phyloP scores from a whole-genome alignment of 441 rosid genomes.

The Brassica balearica region DNA sequence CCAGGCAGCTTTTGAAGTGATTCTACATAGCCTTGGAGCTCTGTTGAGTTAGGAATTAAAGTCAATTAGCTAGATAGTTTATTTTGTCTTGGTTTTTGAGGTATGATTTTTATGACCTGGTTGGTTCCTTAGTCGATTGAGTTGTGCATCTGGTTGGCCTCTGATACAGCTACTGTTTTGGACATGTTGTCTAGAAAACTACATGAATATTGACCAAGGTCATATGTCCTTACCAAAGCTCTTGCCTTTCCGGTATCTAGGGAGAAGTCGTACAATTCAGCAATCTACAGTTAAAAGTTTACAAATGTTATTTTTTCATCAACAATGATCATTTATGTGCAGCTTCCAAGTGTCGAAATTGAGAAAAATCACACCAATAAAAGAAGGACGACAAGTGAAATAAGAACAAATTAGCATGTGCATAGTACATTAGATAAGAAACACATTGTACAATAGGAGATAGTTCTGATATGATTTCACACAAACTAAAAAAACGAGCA shows the following conservation, averaged over 20 bases:
- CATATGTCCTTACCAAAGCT: neutral
- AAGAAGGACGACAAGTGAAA: conserved; percentile 2
- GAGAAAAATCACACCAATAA: neutral
- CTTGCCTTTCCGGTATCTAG: neutral
- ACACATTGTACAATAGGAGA: neutral
- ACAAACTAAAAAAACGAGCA: conserved; percentile 9
- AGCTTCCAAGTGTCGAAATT: neutral
- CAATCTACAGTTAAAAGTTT: neutral
- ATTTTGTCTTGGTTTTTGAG: too few relatives aligned
- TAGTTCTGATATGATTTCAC: conserved; percentile 8
- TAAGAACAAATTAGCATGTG: neutral
- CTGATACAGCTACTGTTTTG: too few relatives aligned
- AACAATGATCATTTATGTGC: neutral
- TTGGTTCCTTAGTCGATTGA: too few relatives aligned
- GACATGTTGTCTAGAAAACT: neutral
- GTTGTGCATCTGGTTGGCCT: too few relatives aligned
- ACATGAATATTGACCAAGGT: neutral
- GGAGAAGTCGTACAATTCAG: neutral
- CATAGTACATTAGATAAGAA: neutral
- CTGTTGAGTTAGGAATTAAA: too few relatives aligned
- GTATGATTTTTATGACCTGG: too few relatives aligned
- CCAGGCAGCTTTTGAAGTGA: too few relatives aligned
- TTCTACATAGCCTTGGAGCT: too few relatives aligned
- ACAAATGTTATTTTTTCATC: neutral
- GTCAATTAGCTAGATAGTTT: too few relatives aligned